Evolutionary conservation across 495 filamentous ascomycete species (phyloP), one percentile per base, ranked within the genome.

Genomic region (Articulospora tetracladia): DNA sequence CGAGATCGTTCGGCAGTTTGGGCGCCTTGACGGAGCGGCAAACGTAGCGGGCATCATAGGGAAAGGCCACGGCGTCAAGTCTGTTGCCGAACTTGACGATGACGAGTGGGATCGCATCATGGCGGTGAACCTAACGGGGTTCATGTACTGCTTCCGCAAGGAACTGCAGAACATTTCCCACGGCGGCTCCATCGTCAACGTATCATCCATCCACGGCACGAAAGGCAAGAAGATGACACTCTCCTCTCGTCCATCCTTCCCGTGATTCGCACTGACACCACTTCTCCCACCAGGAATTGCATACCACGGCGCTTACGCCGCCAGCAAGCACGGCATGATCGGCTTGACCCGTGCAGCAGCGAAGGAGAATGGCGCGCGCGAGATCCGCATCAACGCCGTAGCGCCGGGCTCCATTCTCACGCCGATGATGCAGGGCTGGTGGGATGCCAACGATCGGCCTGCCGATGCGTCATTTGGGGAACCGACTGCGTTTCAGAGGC

Each of bases 141-240:
- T 77, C 54, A 83, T 85, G 77, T 79, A 80, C 63, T 85, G 81
- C 64, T 44, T 85, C 54, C 73, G 80, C 32, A 80, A 80, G 15
- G 73, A 86, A 66, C 66, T 86, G 53, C 70, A 67, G 50, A 73
- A 72, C 34, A 79, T 83, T 22, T 66, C 64, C 58, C 56, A 63
- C 4, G 70, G 73, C 6, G 74, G 74, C 47, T 55, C 60, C 1
- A 61, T 69, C 39, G 71, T 69, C 22, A 72, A 73, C 55, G 59
- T 73, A 4, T 41, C 65, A 22, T 61, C 57, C 3, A 64, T 67
- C 30, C 65, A 67, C 30, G 65, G 65, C 44, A 56, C 62, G 2
- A 61, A 59, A 57, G 54, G 76, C 73, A 3, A 74, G 72, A 61
- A 22, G n/a, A n/a, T n/a, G n/a, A n/a, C n/a, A n/a, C n/a, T n/a